phyloP scores from a whole-genome alignment of 352 stramenopile species.

The Globisporangium parvum region DNA sequence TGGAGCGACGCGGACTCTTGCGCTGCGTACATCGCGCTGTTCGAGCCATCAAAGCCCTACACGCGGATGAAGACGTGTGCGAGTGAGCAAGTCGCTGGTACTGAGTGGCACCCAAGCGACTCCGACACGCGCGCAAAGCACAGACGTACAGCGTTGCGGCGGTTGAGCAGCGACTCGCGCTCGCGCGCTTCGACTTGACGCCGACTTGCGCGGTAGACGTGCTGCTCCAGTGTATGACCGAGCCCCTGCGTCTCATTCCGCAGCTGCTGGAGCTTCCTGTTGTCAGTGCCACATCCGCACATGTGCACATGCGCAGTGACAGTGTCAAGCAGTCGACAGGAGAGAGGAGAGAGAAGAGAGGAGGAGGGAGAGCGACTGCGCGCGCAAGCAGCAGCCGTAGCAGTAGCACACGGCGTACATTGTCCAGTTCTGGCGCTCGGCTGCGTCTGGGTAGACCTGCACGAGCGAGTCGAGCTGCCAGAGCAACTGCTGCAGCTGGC shows the following conservation, averaged over 20 bases:
- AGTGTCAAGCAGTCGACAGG: no score
- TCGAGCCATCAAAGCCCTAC: conserved; percentile 60
- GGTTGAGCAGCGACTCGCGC: conserved; percentile 67
- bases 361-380: no score
- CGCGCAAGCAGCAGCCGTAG: not conserved
- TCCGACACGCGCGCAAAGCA: not conserved
- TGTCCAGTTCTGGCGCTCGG: conserved; percentile 66
- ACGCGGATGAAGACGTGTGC: not conserved
- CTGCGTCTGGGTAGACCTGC: conserved; percentile 40
- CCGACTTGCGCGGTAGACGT: conserved; percentile 64
- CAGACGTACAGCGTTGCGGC: conserved; percentile 38
- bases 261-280: conserved; percentile 67
- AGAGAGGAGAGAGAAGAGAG: no score
- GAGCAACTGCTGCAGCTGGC: conserved; percentile 60
- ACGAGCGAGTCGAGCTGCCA: conserved; percentile 82
- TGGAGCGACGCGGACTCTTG: conserved; percentile 79
- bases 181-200: conserved; percentile 64
- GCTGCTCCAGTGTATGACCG: conserved; percentile 66
- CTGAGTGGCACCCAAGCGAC: not conserved
- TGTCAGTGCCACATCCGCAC: not conserved
- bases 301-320: not conserved
- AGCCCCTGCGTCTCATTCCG: conserved; percentile 63
- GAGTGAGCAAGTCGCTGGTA: not conserved
- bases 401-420: conserved; percentile 31
- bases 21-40: conserved; percentile 64